Conservation (phyloP, 768 basidiomycete genomes). For the Rubroboletus pulcherrimus region DNA sequence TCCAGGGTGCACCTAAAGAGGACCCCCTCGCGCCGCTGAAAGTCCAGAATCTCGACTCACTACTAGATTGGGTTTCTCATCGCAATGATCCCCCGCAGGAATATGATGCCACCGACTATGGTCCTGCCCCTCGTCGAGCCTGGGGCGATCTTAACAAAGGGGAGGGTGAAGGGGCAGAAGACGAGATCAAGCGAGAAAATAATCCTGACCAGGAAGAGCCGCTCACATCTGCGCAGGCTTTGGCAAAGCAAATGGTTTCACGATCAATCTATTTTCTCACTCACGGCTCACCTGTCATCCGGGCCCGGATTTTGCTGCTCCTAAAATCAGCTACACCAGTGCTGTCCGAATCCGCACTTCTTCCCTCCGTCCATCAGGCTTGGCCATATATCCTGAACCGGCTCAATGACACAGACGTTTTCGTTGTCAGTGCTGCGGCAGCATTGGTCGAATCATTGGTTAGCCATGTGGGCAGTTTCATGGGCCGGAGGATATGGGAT, state of each 20-base stretch:
- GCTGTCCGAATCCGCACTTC: constrained; percentile 64
- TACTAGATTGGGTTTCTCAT: constrained; percentile 64
- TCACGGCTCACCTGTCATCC: constrained; percentile 81
- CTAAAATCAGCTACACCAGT: constrained; percentile 73
- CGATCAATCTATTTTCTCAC: constrained; percentile 90
- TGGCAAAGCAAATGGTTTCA: constrained; percentile 82
- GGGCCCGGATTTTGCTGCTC: constrained; percentile 75
- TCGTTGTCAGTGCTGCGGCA: constrained; percentile 76
- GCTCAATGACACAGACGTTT: constrained; percentile 66
- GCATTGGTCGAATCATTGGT: constrained; percentile 70
- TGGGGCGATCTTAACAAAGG: constrained; percentile 44
- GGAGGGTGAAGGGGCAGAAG: constrained; percentile 23
- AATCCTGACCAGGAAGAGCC: constrained; percentile 41
- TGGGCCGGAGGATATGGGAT: constrained; percentile 83
- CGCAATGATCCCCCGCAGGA: constrained; percentile 37
- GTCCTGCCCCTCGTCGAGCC: constrained; percentile 53
- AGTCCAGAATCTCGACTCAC: constrained; percentile 40
- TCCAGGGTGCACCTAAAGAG: constrained; percentile 17
- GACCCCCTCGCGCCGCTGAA: constrained; percentile 21
- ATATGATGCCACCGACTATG: constrained; percentile 48
- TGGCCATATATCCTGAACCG: constrained; percentile 96
- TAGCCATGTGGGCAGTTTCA: constrained; percentile 73
- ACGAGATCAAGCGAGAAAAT: constrained; percentile 12
- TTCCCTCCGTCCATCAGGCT: constrained; percentile 81
- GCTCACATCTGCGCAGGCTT: constrained; percentile 65